Percentiles rank a stretch among this genome's conserved stretches.
Evolutionary conservation across 371 early-diverging fungal species (phyloP).

Genomic region (Neoconidiobolus thromboides): DNA sequence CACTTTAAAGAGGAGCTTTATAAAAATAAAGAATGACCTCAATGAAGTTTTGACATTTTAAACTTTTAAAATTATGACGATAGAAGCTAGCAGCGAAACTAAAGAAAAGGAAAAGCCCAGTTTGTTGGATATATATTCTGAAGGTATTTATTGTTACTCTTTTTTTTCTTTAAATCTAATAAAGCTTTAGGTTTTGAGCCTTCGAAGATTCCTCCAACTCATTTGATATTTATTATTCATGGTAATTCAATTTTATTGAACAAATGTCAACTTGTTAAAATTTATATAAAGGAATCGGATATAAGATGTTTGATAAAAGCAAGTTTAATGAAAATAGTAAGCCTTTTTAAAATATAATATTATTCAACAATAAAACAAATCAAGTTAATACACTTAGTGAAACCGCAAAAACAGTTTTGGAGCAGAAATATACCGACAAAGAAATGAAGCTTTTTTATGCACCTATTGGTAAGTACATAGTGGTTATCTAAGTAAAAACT

Average conservation of each 20-base stretch:
- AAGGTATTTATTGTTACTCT: too few relatives aligned
- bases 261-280: not conserved
- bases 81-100: too few relatives aligned
- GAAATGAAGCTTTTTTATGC: not conserved
- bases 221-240: conserved; percentile 4
- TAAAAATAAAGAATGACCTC: too few relatives aligned
- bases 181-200: too few relatives aligned
- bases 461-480: not conserved
- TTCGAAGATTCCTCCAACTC: not conserved
- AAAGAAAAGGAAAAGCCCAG: too few relatives aligned
- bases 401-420: not conserved
- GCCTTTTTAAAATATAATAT: not conserved
- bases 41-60: too few relatives aligned
- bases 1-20: too few relatives aligned
- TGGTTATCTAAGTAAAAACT: not conserved
- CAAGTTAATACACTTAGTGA: not conserved
- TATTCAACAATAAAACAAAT: not conserved
- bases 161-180: too few relatives aligned
- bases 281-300: conserved; percentile 4
- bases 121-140: too few relatives aligned
- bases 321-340: conserved; percentile 5
- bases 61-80: too few relatives aligned
- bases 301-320: conserved; percentile 5
- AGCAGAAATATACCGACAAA: not conserved
- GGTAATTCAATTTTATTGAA: not conserved